Percentiles rank a stretch among this genome's conserved stretches.
These are phyloP conservation scores for Colletotrichum lini DNA, from an alignment of 2,329 filamentous ascomycete species.

Conservation along the genomic window DNA sequence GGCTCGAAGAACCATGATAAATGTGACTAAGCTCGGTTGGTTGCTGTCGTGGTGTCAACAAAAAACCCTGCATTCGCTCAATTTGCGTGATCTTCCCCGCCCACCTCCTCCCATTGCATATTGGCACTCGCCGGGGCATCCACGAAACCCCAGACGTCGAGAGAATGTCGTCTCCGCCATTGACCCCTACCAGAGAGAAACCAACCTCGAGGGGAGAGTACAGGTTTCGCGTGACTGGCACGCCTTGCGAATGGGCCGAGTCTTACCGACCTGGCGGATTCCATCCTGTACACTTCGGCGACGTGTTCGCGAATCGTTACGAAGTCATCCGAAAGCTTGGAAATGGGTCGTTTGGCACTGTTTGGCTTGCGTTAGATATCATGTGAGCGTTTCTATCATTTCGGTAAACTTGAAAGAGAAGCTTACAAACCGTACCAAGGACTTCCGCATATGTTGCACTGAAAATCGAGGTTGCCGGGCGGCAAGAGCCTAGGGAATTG, in stretches of 20 bases:
- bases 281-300: slow-evolving; percentile 46
- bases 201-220: background rate
- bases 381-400: slow-evolving; percentile 26
- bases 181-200: background rate
- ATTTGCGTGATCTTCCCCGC: background rate
- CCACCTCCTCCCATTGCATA: background rate
- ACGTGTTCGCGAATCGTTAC: slow-evolving; percentile 45
- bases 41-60: background rate
- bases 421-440: background rate
- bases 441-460: slow-evolving; percentile 46
- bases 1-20: background rate
- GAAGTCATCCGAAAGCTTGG: slow-evolving; percentile 47
- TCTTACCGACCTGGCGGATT: slow-evolving; percentile 45
- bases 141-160: background rate
- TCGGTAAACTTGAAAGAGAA: background rate
- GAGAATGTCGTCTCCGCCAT: slow-evolving; percentile 6
- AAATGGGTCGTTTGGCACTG: slow-evolving; percentile 46
- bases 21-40: background rate
- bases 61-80: background rate
- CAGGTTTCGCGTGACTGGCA: background rate
- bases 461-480: slow-evolving; percentile 47
- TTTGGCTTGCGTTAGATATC: slow-evolving; percentile 46
- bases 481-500: slow-evolving; percentile 28
- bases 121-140: background rate
- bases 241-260: slow-evolving; percentile 26